These are phyloP conservation scores for Claviceps digitariae DNA, from an alignment of 2,329 filamentous ascomycete genomes.

Conservation along the genomic window DNA sequence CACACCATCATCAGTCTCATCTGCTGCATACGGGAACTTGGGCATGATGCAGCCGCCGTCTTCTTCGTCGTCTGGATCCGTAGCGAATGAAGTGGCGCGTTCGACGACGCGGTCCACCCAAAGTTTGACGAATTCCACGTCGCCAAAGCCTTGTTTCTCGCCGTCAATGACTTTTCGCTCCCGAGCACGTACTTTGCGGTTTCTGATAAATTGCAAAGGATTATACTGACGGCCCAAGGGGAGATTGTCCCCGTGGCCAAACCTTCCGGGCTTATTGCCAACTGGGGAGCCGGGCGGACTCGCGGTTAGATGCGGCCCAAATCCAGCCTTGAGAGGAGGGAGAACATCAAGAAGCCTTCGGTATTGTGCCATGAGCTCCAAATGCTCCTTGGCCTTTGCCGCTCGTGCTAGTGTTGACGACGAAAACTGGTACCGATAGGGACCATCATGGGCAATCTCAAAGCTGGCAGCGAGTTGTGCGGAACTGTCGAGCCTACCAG, in stretches of 20 bases:
- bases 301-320: conserved; percentile 24
- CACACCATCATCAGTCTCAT: conserved; percentile 24
- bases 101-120: conserved; percentile 61
- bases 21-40: conserved; percentile 32
- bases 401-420: conserved; percentile 67
- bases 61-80: conserved; percentile 10
- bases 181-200: conserved; percentile 70
- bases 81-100: conserved; percentile 15
- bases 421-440: conserved; percentile 56
- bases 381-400: conserved; percentile 69
- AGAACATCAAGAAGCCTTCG: conserved; percentile 65
- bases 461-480: conserved; percentile 34
- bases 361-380: conserved; percentile 80
- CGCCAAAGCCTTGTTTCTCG: conserved; percentile 61
- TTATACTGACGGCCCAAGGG: conserved; percentile 65
- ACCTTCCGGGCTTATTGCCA: conserved; percentile 17
- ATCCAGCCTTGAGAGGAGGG: conserved; percentile 50
- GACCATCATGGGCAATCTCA: conserved; percentile 27
- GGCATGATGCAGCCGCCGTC: conserved; percentile 23
- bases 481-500: conserved; percentile 28
- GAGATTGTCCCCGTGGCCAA: conserved; percentile 14
- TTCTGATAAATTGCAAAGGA: conserved; percentile 82
- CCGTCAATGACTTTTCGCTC: conserved; percentile 64
- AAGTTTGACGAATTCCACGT: conserved; percentile 53
- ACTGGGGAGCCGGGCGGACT: conserved; percentile 29